Base-by-base conservation (phyloP, 2,329 filamentous ascomycete genomes). In the Aspergillus sp. region DNA sequence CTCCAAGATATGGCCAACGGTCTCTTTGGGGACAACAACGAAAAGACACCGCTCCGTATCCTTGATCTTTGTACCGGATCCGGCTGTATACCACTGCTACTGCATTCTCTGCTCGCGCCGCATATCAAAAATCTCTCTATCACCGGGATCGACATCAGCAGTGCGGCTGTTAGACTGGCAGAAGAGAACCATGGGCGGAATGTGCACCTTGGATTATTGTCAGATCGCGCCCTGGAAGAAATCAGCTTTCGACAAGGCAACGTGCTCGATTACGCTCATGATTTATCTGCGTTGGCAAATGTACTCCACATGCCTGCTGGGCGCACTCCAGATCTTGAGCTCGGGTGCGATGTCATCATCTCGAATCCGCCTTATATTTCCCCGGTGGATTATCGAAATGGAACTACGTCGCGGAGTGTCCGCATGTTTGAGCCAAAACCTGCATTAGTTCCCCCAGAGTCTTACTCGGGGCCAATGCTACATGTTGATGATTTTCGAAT, bases 361-460 rank as follows among this genome's bases (percentile, higher is more conserved):
- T 91, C 91, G 1, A 99, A 99, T 71, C 95, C 95, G 17, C 95
- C 95, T 0, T 98, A 98, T 74, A 89, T 98, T 54, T 96, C 93
- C 2, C 79, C 82, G 0, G 67, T 73, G 3, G 85, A 85, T 7
- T 93, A 91, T 70, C 77, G 63, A 6, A 68, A 82, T 45, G 83
- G 77, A 45, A 85, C 86, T 19, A 93, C 90, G 1, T 81, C 84
- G 1, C 85, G 88, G 28, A 94, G 91, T 13, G 94, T 97, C 31
- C 86, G 92, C 17, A 87, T 87, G 50, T 92, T 87, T 73, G 95
- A 99, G 77, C 95, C 95, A 3, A 85, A 81, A 65, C 77, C 91
- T 13, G 95, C 95, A 0, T 82, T 98, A 15, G 91, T 98, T 0
- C 86, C 85, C 9, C 84, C 85, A 4, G 34, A 54, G 5, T 8